phyloP scores from a whole-genome alignment of 139 green algal genomes.

The Chloropicon primus region DNA sequence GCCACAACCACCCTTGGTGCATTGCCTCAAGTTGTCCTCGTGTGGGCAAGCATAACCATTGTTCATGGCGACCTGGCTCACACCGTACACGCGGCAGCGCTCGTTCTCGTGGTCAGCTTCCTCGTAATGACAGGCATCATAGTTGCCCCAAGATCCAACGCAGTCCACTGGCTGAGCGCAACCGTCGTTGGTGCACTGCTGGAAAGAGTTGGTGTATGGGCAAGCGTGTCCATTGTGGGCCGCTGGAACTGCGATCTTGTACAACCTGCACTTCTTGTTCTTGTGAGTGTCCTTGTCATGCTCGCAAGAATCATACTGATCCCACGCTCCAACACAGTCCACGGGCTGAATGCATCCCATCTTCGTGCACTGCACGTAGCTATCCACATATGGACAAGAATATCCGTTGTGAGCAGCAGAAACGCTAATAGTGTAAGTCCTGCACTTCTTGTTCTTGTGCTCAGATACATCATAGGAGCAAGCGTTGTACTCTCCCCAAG shows the following conservation, averaged over 20 bases:
- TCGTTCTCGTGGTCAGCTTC: background rate
- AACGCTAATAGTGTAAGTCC: background rate
- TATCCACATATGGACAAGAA: background rate
- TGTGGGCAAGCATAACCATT: background rate
- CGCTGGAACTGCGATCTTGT: background rate
- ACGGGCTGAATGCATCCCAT: background rate
- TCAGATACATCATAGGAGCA: background rate
- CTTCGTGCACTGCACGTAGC: background rate
- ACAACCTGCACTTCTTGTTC: background rate
- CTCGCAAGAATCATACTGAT: background rate
- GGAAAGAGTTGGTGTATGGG: background rate
- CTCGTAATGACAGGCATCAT: background rate
- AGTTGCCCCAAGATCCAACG: background rate
- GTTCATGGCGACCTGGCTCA: background rate
- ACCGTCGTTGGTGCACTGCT: background rate
- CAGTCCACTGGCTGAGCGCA: background rate
- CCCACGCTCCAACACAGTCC: background rate
- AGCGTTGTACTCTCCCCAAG: background rate
- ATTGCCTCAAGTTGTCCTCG: background rate
- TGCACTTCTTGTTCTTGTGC: background rate
- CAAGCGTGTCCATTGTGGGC: background rate
- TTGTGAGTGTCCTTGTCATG: background rate
- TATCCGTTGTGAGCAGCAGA: background rate
- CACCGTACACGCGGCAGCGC: background rate
- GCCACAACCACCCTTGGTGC: background rate